Evolutionary conservation across 345 rosid genomes (phyloP).

Genomic region (Streptanthus diversifolius): DNA sequence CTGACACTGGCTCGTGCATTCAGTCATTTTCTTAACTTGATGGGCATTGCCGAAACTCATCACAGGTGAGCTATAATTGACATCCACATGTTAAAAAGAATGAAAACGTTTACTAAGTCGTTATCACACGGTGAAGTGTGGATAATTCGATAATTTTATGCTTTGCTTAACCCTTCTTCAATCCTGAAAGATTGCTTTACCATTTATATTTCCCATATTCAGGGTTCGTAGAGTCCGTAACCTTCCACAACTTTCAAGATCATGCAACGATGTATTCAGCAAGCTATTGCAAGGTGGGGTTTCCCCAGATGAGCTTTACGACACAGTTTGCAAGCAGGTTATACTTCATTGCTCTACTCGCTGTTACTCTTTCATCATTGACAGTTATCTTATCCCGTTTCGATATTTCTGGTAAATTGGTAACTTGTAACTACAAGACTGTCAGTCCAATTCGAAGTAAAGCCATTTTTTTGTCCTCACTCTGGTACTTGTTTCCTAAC

Average conservation of each 20-base stretch:
- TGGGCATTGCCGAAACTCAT: conserved; percentile 95
- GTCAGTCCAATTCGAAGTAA: background rate
- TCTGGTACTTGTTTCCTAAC: background rate
- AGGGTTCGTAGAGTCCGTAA: conserved; percentile 72
- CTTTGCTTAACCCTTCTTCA: background rate
- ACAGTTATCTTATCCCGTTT: background rate
- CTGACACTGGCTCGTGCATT: conserved; percentile 78
- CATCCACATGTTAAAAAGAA: background rate
- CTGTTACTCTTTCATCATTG: background rate
- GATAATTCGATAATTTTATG: background rate
- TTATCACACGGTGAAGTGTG: background rate
- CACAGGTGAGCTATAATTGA: conserved; percentile 50
- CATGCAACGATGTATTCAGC: conserved; percentile 78
- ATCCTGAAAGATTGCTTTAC: background rate
- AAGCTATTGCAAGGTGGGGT: conserved; percentile 77
- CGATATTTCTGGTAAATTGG: background rate
- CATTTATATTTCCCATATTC: conserved; percentile 24
- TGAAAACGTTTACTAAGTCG: background rate
- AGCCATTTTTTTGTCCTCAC: background rate
- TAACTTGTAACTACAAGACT: background rate
- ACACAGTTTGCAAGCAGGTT: conserved; percentile 90
- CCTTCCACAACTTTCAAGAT: conserved; percentile 56
- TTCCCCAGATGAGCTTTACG: conserved; percentile 69
- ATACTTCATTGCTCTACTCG: background rate
- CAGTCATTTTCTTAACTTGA: conserved; percentile 85